These are phyloP conservation scores for Cryptosporidium parvum DNA, from an alignment of 169 alveolate genomes.

Conservation along the genomic window DNA sequence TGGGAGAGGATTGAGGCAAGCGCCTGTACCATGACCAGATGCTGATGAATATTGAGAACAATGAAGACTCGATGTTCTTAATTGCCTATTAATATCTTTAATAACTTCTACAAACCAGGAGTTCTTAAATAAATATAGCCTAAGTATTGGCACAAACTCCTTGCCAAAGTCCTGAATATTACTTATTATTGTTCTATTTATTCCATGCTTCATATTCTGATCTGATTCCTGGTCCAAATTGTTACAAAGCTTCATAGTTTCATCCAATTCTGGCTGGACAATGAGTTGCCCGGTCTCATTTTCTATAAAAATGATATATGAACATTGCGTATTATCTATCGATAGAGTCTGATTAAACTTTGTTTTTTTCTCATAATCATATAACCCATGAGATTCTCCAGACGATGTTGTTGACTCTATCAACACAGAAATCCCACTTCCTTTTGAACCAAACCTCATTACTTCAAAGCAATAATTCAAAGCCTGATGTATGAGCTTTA, in stretches of 20 bases:
- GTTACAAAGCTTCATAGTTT: neutral
- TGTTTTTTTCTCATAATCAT: constrained; percentile 58
- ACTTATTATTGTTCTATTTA: neutral
- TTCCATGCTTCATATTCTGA: neutral
- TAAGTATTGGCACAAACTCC: constrained; percentile 40
- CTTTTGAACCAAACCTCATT: constrained; percentile 28
- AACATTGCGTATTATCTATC: constrained; percentile 17
- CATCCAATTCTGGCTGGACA: constrained; percentile 27
- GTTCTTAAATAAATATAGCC: constrained; percentile 18
- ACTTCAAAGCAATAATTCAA: neutral
- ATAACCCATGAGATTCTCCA: constrained; percentile 71
- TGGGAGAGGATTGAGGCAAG: neutral
- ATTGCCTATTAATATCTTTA: constrained; percentile 12
- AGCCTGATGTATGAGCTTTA: neutral
- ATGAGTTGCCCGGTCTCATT: constrained; percentile 44
- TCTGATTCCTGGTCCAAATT: constrained; percentile 7
- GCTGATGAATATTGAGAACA: neutral
- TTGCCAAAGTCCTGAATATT: neutral
- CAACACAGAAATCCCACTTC: constrained; percentile 54
- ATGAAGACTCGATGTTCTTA: neutral
- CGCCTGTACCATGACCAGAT: neutral
- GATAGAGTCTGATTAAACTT: constrained; percentile 35
- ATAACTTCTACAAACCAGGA: constrained; percentile 53
- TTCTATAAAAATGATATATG: constrained; percentile 29
- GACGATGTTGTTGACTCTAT: constrained; percentile 71